Evolutionary conservation across 2,329 filamentous ascomycete genomes (phyloP).

Genomic region (Penicillium sp.): DNA sequence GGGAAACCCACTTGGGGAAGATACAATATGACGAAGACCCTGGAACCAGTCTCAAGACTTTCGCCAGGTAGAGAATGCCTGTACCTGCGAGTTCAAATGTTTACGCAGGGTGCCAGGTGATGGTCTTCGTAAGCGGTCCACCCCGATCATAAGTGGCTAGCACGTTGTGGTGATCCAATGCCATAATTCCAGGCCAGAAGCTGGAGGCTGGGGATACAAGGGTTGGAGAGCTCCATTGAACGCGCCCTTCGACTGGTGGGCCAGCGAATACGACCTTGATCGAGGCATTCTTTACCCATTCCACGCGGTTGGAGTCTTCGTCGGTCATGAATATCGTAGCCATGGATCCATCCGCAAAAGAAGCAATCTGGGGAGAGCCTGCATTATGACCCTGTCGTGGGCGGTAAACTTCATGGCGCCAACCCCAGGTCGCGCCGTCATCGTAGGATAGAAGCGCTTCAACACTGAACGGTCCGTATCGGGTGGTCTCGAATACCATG

Average conservation of each 20-base stretch:
- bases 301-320: conserved; percentile 31
- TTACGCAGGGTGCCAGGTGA: conserved; percentile 19
- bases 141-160: conserved; percentile 27
- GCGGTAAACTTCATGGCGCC: conserved; percentile 37
- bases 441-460: conserved; percentile 43
- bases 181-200: conserved; percentile 36
- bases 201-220: conserved; percentile 27
- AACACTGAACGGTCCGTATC: conserved; percentile 36
- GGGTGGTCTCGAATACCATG: conserved; percentile 43
- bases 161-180: conserved; percentile 21
- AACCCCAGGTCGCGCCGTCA: conserved; percentile 36
- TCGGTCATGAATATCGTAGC: conserved; percentile 44
- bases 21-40: neutral
- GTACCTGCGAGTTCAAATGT: neutral
- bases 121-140: conserved; percentile 22
- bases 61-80: neutral
- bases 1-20: neutral
- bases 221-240: conserved; percentile 29
- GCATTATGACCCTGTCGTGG: conserved; percentile 36
- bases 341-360: conserved; percentile 34
- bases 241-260: conserved; percentile 27
- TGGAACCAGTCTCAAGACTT: neutral
- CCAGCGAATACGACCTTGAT: conserved; percentile 37
- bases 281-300: conserved; percentile 36
- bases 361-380: conserved; percentile 41